Percentiles rank a stretch among this genome's conserved stretches.
Evolutionary conservation across 192 early-diverging fungal genomes (phyloP).

Genomic region (Chytriomyces sp.): DNA sequence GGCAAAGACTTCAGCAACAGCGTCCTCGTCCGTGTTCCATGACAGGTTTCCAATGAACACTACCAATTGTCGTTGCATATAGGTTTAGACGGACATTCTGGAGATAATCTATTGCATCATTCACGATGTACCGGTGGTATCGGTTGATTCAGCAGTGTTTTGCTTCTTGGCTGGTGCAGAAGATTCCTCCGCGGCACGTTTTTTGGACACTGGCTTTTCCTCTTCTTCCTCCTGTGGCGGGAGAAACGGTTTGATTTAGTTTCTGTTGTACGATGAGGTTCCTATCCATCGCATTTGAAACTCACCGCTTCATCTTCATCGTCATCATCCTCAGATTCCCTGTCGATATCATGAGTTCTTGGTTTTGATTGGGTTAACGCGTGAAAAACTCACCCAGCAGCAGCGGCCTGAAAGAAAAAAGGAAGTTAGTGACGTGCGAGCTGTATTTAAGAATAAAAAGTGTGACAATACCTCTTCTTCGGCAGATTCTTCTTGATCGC

Average conservation of each 20-base stretch:
- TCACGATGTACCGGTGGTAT: not conserved
- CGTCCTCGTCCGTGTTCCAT: constrained; percentile 72
- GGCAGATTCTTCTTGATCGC: constrained; percentile 12
- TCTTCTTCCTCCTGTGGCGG: constrained; percentile 41
- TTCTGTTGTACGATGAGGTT: not conserved
- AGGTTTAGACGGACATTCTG: not conserved
- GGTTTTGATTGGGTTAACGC: not conserved
- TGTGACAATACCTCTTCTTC: constrained; percentile 7
- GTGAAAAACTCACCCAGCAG: too few species aligned
- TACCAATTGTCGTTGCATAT: constrained; percentile 7
- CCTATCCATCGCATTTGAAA: not conserved
- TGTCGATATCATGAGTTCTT: not conserved
- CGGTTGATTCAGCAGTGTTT: not conserved
- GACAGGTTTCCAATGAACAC: constrained; percentile 77
- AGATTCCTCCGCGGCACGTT: constrained; percentile 22
- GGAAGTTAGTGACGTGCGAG: not conserved
- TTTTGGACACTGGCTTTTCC: constrained; percentile 46
- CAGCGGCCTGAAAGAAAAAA: too few species aligned
- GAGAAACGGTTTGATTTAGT: not conserved
- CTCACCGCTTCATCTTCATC: constrained; percentile 11
- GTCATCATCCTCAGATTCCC: not conserved
- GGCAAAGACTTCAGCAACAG: constrained; percentile 63
- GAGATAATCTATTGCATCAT: not conserved
- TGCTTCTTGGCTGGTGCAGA: constrained; percentile 3
- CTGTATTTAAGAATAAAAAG: too few species aligned